A percentile compares a stretch with the other conserved stretches of the same genome.
Evolutionary conservation across 345 rosid species (phyloP).

Genomic region (Passiflora organensis): DNA sequence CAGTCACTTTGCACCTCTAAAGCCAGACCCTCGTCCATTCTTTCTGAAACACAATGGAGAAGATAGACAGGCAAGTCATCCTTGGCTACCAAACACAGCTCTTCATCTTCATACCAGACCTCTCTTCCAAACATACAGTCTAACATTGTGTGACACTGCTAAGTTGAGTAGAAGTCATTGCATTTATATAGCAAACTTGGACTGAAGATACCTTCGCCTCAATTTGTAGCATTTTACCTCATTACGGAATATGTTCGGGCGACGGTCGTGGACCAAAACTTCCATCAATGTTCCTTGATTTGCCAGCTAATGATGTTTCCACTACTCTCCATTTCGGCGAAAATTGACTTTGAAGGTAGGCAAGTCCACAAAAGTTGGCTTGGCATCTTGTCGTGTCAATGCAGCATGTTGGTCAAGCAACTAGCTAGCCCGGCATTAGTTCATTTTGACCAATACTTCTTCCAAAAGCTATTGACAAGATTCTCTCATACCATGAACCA

Average conservation of each 20-base stretch:
- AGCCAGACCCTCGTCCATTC: too few relatives aligned
- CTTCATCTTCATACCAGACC: slow-evolving; percentile 47
- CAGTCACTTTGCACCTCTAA: slow-evolving; percentile 5
- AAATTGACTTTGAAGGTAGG: background rate
- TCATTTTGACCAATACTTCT: too few relatives aligned
- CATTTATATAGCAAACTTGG: slow-evolving; percentile 28
- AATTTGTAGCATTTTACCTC: background rate
- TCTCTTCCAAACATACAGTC: slow-evolving; percentile 20
- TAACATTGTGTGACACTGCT: background rate
- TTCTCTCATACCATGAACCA: too few relatives aligned
- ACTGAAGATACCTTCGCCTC: background rate
- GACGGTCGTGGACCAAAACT: slow-evolving; percentile 2
- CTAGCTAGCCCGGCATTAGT: too few relatives aligned
- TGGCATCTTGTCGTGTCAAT: too few relatives aligned
- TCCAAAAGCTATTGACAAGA: too few relatives aligned
- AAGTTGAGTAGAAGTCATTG: background rate
- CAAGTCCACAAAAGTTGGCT: background rate
- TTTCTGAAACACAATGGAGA: slow-evolving; percentile 1
- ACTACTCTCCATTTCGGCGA: background rate
- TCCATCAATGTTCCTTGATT: slow-evolving; percentile 18
- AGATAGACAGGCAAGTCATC: slow-evolving; percentile 56
- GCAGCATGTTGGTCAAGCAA: slow-evolving; percentile 6
- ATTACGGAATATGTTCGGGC: slow-evolving; percentile 17
- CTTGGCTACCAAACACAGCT: slow-evolving; percentile 45
- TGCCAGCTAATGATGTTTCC: too few relatives aligned